Evolutionary conservation across 1,139 yeast species (phyloP).

Genomic region (Candida albicans): DNA sequence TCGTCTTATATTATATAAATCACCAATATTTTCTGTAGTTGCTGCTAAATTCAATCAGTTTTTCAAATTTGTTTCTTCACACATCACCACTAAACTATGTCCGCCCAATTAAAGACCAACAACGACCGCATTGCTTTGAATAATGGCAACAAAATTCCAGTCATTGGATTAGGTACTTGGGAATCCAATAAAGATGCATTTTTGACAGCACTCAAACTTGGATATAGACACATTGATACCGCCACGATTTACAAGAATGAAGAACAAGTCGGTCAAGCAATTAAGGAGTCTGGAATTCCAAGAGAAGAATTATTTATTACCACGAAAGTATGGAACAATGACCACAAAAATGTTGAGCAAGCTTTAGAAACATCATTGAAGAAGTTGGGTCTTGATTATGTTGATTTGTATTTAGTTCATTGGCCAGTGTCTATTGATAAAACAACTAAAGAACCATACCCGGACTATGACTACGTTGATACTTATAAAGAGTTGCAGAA

Average conservation of each 20-base stretch:
- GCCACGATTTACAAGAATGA: conserved; percentile 72
- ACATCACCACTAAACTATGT: conserved; percentile 19
- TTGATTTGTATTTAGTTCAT: conserved; percentile 81
- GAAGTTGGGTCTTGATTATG: conserved; percentile 72
- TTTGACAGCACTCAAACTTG: conserved; percentile 60
- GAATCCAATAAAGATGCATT: conserved; percentile 60
- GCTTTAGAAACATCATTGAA: conserved; percentile 64
- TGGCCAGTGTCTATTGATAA: conserved; percentile 72
- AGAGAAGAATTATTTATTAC: conserved; percentile 74
- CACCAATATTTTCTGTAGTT: too few relatives aligned
- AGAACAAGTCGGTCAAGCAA: conserved; percentile 62
- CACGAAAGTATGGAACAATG: conserved; percentile 75
- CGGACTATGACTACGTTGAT: conserved; percentile 56
- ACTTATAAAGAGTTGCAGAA: conserved; percentile 73
- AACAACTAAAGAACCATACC: conserved; percentile 23
- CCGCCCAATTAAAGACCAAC: conserved; percentile 14
- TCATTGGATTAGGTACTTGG: conserved; percentile 82
- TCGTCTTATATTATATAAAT: too few relatives aligned
- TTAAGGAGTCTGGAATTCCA: conserved; percentile 64
- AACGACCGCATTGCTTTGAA: conserved; percentile 45
- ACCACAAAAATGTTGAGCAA: conserved; percentile 57
- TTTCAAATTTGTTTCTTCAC: too few relatives aligned
- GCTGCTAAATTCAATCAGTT: too few relatives aligned
- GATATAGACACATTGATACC: conserved; percentile 79
- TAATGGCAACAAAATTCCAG: conserved; percentile 67